Evolutionary conservation across 768 basidiomycete species (phyloP), one percentile per base, ranked within the genome.

Genomic region (Panus rudis): DNA sequence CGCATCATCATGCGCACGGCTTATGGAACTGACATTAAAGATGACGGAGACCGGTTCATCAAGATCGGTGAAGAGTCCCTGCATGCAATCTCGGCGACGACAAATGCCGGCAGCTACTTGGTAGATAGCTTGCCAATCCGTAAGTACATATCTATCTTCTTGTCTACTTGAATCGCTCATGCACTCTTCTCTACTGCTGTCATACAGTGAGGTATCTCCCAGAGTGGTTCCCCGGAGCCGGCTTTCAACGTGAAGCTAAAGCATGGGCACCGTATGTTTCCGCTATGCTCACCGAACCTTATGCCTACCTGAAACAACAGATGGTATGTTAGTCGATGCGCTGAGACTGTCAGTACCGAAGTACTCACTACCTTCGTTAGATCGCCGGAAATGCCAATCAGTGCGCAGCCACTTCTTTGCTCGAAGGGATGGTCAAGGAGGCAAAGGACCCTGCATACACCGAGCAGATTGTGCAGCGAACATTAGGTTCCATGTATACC

Each of bases 161-260:
- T 32, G n/a, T n/a, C n/a, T n/a, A n/a, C n/a, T n/a, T n/a, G n/a
- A n/a, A n/a, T n/a, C n/a, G n/a, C n/a, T n/a, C n/a, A n/a, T n/a
- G n/a, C n/a, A n/a, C n/a, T n/a, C n/a, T n/a, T n/a, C n/a, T n/a
- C n/a, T n/a, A n/a, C n/a, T n/a, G n/a, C n/a, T n/a, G n/a, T n/a
- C n/a, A n/a, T n/a, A n/a, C 34, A 56, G 54, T 60, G 34, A 43
- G 47, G 19, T 27, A 55, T 22, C 25, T 54, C 5, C 58, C 55
- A 6, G 40, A 42, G 8, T 59, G 59, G 59, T 40, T 61, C n/a
- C 56, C 59, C 8, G 54, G 54, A 19, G 50, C 56, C 8, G 27
- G 46, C 3, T 61, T 62, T 41, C 50, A 58, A 32, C 44, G 42
- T 6, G 37, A 53, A 11, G 56, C 54, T 3, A 12, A 26, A 6